Base-by-base conservation (phyloP, 1,139 yeast species). In the Lodderomyces theae region DNA sequence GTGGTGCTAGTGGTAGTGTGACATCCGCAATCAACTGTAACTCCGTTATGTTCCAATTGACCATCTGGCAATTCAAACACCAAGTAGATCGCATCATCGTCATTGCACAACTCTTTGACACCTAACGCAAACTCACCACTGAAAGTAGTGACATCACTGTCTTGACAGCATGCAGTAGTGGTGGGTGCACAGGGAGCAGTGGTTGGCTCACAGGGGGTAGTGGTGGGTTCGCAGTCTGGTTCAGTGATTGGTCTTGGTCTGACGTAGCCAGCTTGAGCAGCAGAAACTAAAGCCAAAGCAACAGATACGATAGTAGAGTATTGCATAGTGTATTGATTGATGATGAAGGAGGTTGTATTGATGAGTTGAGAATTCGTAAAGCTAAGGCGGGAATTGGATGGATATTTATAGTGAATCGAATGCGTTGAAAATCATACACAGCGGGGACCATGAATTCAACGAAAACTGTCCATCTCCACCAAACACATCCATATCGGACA, bases 1-100 rank as follows among this genome's bases (percentile, higher is more conserved):
- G 28, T 36, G 12, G 33, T 16, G 17, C 16, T n/a, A 12, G 15
- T 21, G 26, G 33, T 16, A 36, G 28, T 16, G 32, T 35, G 25
- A 12, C 13, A 25, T 21, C 29, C n/a, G 23, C 35, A 31, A 13
- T 22, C 25, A 23, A 33, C 28, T 4, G 42, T 38, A 13, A 25
- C 31, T 10, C 31, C 18, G n/a, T 29, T 13, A 29, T 30, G 38
- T 33, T 42, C 42, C 22, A 42, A 39, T 37, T 42, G 45, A 34
- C 45, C 45, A 39, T 42, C 42, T 18, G 13, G 38, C 26, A 42
- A n/a, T 25, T 39, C 40, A 35, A 23, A 42, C 12, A 32, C 42
- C 25, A 37, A 15, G 11, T 37, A 29, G 22, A 37, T 21, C 8
- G n/a, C 28, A 17, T 37, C 35, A 16, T 37, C 39, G 3, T 12